Conservation (phyloP, 1,284 basidiomycete genomes). For the Phenoliferia sp. region DNA sequence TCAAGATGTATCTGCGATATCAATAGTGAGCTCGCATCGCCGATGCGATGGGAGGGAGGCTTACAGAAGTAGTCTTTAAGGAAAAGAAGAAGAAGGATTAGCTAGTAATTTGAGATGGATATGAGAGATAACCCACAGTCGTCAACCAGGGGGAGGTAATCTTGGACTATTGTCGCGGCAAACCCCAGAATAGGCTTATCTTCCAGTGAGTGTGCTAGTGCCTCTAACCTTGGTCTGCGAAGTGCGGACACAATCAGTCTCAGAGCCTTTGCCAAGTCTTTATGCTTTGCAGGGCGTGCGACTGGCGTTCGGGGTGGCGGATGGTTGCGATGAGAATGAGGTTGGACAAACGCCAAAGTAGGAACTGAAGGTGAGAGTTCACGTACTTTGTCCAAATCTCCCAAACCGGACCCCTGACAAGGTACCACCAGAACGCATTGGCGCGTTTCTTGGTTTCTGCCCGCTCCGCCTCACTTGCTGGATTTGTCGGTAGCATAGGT, state of each 20-base stretch:
- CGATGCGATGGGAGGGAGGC: not conserved
- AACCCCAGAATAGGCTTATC: slow-evolving; percentile 42
- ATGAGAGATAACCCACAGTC: slow-evolving; percentile 31
- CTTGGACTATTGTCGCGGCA: slow-evolving; percentile 40
- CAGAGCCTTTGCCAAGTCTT: not conserved
- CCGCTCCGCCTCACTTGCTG: slow-evolving; percentile 40
- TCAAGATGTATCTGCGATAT: not conserved
- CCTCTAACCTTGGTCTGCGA: slow-evolving; percentile 38
- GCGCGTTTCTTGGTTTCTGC: slow-evolving; percentile 42
- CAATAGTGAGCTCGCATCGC: not conserved
- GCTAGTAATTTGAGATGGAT: not conserved
- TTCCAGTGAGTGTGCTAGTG: slow-evolving; percentile 37
- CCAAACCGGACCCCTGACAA: slow-evolving; percentile 46
- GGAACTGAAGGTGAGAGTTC: not conserved
- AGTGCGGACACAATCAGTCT: not conserved
- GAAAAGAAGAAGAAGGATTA: not conserved
- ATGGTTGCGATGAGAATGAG: too few species aligned
- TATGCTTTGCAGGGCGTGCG: too few species aligned
- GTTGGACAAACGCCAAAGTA: too few species aligned
- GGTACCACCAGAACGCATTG: slow-evolving; percentile 46
- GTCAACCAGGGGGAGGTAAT: slow-evolving; percentile 46
- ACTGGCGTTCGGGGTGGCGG: too few species aligned
- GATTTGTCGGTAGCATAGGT: slow-evolving; percentile 18
- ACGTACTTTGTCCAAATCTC: slow-evolving; percentile 41
- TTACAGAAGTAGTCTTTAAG: slow-evolving; percentile 5